phyloP scores from a whole-genome alignment of 1,284 basidiomycete species.

The Takashimella koratensis region DNA sequence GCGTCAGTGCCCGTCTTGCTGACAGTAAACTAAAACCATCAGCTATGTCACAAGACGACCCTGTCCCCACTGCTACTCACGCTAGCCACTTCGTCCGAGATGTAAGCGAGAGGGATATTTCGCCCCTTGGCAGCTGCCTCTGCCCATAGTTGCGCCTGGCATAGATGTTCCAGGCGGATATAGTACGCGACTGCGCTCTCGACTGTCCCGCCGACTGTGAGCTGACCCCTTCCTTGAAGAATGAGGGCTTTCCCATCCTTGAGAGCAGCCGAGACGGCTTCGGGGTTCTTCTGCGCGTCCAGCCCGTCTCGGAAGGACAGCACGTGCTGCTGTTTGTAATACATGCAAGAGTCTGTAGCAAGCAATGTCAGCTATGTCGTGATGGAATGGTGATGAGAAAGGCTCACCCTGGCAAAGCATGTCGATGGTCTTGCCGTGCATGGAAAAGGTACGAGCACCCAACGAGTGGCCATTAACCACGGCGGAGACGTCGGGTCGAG shows the following conservation, averaged over 20 bases:
- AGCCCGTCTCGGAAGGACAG: constrained; percentile 16
- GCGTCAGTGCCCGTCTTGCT: constrained; percentile 24
- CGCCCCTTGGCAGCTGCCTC: constrained; percentile 24
- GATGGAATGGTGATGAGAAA: too few relatives aligned
- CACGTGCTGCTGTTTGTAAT: constrained; percentile 15
- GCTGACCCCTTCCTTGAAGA: constrained; percentile 22
- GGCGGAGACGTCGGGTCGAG: constrained; percentile 20
- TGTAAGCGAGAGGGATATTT: constrained; percentile 16
- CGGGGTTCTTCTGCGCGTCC: constrained; percentile 8
- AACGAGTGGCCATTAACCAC: constrained; percentile 21
- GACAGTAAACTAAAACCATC: constrained; percentile 20
- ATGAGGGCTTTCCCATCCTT: constrained; percentile 21
- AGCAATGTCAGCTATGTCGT: too few relatives aligned
- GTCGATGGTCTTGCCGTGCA: constrained; percentile 13
- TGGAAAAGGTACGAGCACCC: constrained; percentile 17
- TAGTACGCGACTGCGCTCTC: constrained; percentile 25
- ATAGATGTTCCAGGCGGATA: constrained; percentile 24
- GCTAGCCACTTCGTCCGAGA: constrained; percentile 23
- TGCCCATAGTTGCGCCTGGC: constrained; percentile 20
- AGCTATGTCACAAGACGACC: too few relatives aligned
- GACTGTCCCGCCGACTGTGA: constrained; percentile 20
- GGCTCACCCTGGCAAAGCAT: constrained; percentile 32
- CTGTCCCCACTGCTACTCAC: constrained; percentile 8
- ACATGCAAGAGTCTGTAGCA: constrained; percentile 30
- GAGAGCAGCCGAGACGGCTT: constrained; percentile 7